Evolutionary conservation across 2,329 filamentous ascomycete species (phyloP).

Genomic region (Colletotrichum musae): DNA sequence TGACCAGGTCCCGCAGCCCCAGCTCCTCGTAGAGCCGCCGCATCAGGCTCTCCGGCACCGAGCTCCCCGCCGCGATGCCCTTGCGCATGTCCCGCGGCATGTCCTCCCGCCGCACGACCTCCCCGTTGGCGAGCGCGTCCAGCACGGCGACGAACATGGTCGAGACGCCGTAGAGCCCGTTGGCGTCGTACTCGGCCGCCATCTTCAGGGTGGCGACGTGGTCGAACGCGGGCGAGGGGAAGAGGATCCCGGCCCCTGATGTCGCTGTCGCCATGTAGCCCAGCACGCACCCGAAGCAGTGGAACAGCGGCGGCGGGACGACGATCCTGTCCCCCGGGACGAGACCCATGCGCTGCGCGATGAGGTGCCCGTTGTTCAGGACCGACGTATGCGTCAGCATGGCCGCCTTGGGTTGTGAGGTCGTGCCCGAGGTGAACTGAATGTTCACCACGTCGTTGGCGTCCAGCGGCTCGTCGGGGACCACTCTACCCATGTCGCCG

Average conservation of each 20-base stretch:
- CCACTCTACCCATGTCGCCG: conserved; percentile 51
- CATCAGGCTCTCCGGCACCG: conserved; percentile 89
- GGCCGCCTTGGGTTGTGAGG: conserved; percentile 90
- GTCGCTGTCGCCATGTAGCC: conserved; percentile 98
- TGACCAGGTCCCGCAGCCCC: conserved; percentile 86
- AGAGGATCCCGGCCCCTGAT: conserved; percentile 82
- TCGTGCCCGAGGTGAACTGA: conserved; percentile 98
- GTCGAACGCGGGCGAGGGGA: conserved; percentile 90
- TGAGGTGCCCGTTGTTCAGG: conserved; percentile 90
- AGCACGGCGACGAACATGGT: conserved; percentile 96
- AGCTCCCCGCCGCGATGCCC: conserved; percentile 91
- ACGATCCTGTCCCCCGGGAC: conserved; percentile 81
- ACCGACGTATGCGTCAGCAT: conserved; percentile 89
- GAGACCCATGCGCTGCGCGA: conserved; percentile 88
- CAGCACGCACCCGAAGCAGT: conserved; percentile 91
- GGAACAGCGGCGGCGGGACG: conserved; percentile 88
- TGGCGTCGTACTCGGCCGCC: conserved; percentile 67
- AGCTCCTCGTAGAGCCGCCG: conserved; percentile 78
- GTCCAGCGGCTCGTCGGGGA: conserved; percentile 62
- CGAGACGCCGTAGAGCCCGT: conserved; percentile 86
- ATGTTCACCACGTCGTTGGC: conserved; percentile 88
- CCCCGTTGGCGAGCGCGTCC: conserved; percentile 74
- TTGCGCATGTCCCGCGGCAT: conserved; percentile 72
- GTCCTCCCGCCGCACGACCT: conserved; percentile 45
- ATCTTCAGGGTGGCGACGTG: conserved; percentile 77